phyloP scores from a whole-genome alignment of 1,284 basidiomycete species.

The Trametes versicolor region DNA sequence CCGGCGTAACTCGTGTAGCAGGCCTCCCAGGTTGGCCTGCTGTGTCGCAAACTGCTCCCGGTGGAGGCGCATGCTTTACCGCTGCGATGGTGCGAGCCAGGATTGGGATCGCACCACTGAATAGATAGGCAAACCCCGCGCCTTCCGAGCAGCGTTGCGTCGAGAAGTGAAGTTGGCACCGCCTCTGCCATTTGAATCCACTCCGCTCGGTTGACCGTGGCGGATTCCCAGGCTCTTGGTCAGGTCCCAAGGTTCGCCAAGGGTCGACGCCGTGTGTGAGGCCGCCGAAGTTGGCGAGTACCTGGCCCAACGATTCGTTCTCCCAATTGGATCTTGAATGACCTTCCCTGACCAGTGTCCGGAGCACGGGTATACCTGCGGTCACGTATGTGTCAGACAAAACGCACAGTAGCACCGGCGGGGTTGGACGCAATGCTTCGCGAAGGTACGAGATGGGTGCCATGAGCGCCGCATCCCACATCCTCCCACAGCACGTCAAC shows the following conservation, averaged over 20 bases:
- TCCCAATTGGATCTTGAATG: background rate
- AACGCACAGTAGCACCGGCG: background rate
- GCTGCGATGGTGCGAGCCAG: background rate
- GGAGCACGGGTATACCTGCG: slow-evolving; percentile 7
- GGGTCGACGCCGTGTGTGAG: slow-evolving; percentile 3
- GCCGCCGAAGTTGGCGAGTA: background rate
- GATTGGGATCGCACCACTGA: background rate
- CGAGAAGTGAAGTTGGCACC: slow-evolving; percentile 7
- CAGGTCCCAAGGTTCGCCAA: slow-evolving; percentile 7
- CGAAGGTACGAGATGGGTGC: background rate
- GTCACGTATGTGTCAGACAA: slow-evolving; percentile 11
- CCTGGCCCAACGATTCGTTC: slow-evolving; percentile 2
- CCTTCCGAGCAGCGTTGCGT: slow-evolving; percentile 7
- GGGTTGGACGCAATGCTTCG: slow-evolving; percentile 9
- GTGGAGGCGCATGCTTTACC: background rate
- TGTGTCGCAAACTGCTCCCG: slow-evolving; percentile 21
- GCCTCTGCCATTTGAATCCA: slow-evolving; percentile 15
- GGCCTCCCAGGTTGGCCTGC: background rate
- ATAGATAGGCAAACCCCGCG: slow-evolving; percentile 12
- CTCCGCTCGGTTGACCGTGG: background rate
- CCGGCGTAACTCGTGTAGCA: slow-evolving; percentile 23
- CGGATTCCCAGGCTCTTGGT: background rate
- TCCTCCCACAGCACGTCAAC: slow-evolving; percentile 5
- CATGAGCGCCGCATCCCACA: background rate
- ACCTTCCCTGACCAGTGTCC: slow-evolving; percentile 3